Evolutionary conservation across 106 monocot genomes (phyloP).

Genomic region (Dactylorhiza incarnata): DNA sequence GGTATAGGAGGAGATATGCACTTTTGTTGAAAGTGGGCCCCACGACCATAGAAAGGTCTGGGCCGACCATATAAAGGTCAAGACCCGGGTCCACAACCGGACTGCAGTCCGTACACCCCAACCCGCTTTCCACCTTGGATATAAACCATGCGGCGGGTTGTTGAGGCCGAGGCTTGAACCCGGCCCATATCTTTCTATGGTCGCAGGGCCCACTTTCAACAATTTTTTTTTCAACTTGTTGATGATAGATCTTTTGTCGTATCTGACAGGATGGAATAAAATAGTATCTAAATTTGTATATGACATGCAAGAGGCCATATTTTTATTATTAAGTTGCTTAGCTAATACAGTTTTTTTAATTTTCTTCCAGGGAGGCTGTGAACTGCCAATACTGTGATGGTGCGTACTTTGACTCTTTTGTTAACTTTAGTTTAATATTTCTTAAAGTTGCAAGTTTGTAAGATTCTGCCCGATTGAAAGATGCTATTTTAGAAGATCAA

Average conservation of each 20-base stretch:
- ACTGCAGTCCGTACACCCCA: too few relatives aligned
- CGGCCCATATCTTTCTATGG: too few relatives aligned
- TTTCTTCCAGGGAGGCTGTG: conserved; percentile 64
- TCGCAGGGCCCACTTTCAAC: too few relatives aligned
- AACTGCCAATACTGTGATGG: conserved; percentile 75
- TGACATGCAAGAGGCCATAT: not conserved
- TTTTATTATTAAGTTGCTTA: not conserved
- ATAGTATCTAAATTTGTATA: not conserved
- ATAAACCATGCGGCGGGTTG: too few relatives aligned
- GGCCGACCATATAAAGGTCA: too few relatives aligned
- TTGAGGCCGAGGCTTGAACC: too few relatives aligned
- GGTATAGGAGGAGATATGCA: too few relatives aligned
- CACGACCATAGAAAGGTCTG: too few relatives aligned
- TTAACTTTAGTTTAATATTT: not conserved
- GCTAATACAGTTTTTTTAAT: conserved; percentile 14
- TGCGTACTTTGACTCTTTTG: conserved; percentile 23
- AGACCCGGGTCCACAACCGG: too few relatives aligned
- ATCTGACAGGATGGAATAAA: not conserved
- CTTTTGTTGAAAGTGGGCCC: too few relatives aligned
- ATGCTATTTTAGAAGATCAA: not conserved
- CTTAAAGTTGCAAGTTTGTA: not conserved
- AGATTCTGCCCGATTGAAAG: not conserved
- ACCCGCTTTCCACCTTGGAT: too few relatives aligned
- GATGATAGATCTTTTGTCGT: not conserved
- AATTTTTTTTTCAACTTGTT: not conserved